Evolutionary conservation across 257 asterid genomes (phyloP).

Genomic region (Nicotiana tabacum): DNA sequence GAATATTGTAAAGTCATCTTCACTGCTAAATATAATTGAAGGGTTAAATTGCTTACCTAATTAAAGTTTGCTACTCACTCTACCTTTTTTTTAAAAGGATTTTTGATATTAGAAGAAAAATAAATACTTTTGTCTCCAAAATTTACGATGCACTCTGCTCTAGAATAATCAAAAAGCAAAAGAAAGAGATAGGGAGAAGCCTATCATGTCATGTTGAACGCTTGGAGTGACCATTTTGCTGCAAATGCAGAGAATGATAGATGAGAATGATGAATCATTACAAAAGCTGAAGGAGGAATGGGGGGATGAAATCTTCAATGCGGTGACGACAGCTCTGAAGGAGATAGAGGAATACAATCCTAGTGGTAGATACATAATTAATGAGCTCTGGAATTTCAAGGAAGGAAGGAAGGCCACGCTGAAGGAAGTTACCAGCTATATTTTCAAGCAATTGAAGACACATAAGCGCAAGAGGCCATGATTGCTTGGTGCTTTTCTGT

Average conservation of each 20-base stretch:
- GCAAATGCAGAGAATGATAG: constrained; percentile 20
- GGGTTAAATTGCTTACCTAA: background rate
- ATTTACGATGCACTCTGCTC: background rate
- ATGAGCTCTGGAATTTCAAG: constrained; percentile 42
- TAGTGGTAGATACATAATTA: constrained; percentile 40
- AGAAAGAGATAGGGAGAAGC: background rate
- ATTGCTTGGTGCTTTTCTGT: background rate
- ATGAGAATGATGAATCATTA: constrained; percentile 26
- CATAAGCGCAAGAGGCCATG: constrained; percentile 24
- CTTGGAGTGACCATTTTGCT: background rate
- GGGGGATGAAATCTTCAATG: constrained; percentile 27
- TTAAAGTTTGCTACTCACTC: background rate
- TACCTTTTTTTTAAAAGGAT: background rate
- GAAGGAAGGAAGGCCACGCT: constrained; percentile 39
- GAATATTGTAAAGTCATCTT: background rate
- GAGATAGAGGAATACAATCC: constrained; percentile 39
- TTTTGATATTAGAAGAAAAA: background rate
- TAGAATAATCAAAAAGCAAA: background rate
- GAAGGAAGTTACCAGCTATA: constrained; percentile 34
- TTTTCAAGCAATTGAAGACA: constrained; percentile 31
- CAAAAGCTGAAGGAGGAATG: constrained; percentile 22
- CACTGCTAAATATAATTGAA: background rate
- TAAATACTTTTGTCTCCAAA: background rate
- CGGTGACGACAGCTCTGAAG: constrained; percentile 28
- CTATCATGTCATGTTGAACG: background rate